Evolutionary conservation across 441 rosid species (phyloP).

Genomic region (Populus hybrid): DNA sequence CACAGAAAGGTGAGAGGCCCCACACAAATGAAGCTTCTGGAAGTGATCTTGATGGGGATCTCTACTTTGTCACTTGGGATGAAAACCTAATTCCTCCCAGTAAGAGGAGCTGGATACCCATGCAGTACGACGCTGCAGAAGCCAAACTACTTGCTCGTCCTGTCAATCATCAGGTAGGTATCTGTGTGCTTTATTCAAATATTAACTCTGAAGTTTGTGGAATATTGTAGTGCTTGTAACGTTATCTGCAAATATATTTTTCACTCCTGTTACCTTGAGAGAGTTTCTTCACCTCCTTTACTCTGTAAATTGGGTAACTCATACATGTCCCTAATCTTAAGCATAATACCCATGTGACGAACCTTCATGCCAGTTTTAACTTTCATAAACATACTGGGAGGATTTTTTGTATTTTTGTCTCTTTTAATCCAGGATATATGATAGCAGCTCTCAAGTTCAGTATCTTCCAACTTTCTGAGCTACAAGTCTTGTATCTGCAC

Average conservation of each 20-base stretch:
- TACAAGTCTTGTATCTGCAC: background rate
- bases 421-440: background rate
- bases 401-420: background rate
- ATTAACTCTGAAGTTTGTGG: background rate
- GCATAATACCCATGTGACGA: background rate
- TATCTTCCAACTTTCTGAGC: background rate
- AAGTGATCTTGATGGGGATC: conserved; percentile 95
- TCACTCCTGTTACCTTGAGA: background rate
- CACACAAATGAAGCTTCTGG: conserved; percentile 96
- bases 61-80: conserved; percentile 92
- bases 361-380: background rate
- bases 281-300: too few relatives aligned
- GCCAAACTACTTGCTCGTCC: conserved; percentile 28
- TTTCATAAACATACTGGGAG: background rate
- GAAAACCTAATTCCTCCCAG: conserved; percentile 78
- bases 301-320: background rate
- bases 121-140: conserved; percentile 60
- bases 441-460: background rate
- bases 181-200: conserved; percentile 7
- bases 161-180: conserved; percentile 83
- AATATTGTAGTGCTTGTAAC: background rate
- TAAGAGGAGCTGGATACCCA: conserved; percentile 64
- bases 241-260: background rate
- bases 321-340: background rate
- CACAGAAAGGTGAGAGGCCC: conserved; percentile 90